Base-by-base conservation (phyloP, 495 filamentous ascomycete genomes). In the Geoglossum glabrum region DNA sequence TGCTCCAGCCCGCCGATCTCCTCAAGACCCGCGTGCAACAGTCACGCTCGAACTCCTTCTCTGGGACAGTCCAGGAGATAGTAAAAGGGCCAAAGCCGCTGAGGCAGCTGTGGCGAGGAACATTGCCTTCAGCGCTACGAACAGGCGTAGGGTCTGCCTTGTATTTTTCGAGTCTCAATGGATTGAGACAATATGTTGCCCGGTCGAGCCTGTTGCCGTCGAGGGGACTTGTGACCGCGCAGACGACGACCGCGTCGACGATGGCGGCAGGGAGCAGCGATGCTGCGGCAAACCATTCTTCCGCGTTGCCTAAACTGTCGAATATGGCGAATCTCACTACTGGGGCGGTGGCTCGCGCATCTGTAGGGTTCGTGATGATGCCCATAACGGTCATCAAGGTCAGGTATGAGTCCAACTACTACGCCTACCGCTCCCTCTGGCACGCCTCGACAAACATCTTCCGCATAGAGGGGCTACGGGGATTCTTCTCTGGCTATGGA, bases 311-410 rank as follows among this genome's bases (percentile, higher is more conserved):
- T 0, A 85, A 85, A 65, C 81, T 97, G 58, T 85, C 82, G 54
- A 85, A 90, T 65, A 74, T 82, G 6, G 86, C 84, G 34, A 99
- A 99, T 65, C 76, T 99, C 0, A 67, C 81, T 38, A 85, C 90
- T 0, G 93, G 92, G 21, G 87, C 89, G 30, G 72, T 83, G 13
- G 89, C 92, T 36, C 77, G 92, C 23, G 86, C 85, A 5, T 79
- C 81, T 13, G 90, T 89, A 0, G 92, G 92, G 11, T 84, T 95
- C 66, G 70, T 94, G 45, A 82, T 97, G 72, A 97, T 95, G 89
- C 92, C 92, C 7, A 79, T 97, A 56, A 99, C 92, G 1, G 85
- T 97, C 33, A 78, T 99, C 65, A 99, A 99, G 66, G 93, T 99
- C 10, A 86, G 92, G 50, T 97, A 92, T 65, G 92, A 99, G 66